A percentile compares a stretch with the other conserved stretches of the same genome.
Evolutionary conservation across 176 grass and related monocot genomes (phyloP).

Genomic region (Musa itinerans): DNA sequence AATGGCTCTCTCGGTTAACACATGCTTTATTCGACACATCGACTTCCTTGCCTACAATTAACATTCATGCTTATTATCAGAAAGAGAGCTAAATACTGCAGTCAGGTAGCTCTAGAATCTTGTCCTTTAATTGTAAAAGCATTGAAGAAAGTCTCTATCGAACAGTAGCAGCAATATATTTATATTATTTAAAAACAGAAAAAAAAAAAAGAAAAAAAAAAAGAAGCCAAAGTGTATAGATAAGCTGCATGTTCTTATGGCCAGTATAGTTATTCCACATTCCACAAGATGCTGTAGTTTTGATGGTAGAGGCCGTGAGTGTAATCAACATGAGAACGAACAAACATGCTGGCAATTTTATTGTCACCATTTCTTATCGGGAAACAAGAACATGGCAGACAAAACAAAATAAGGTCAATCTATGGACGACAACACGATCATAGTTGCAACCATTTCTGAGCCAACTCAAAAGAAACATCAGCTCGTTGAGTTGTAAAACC

Average conservation of each 20-base stretch:
- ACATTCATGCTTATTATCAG: constrained; percentile 5
- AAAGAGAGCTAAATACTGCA: neutral
- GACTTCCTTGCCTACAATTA: constrained; percentile 69
- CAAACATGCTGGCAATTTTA: neutral
- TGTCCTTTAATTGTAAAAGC: too few relatives aligned
- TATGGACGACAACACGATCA: neutral
- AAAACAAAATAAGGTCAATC: neutral
- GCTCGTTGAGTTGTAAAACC: too few relatives aligned
- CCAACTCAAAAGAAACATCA: too few relatives aligned
- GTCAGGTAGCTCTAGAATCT: too few relatives aligned
- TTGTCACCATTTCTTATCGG: neutral
- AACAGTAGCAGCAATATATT: neutral
- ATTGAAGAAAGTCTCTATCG: neutral
- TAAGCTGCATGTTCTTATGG: too few relatives aligned
- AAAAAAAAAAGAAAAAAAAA: too few relatives aligned
- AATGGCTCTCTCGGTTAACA: constrained; percentile 87
- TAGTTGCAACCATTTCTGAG: neutral
- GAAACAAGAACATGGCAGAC: neutral
- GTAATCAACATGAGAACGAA: too few relatives aligned
- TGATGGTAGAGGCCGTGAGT: too few relatives aligned
- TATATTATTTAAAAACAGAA: neutral
- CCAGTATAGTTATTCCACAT: too few relatives aligned
- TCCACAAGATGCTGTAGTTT: too few relatives aligned
- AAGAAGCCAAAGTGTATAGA: too few relatives aligned
- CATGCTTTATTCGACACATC: constrained; percentile 94